phyloP scores from a whole-genome alignment of 768 basidiomycete genomes.

The Suillus occidentalis region DNA sequence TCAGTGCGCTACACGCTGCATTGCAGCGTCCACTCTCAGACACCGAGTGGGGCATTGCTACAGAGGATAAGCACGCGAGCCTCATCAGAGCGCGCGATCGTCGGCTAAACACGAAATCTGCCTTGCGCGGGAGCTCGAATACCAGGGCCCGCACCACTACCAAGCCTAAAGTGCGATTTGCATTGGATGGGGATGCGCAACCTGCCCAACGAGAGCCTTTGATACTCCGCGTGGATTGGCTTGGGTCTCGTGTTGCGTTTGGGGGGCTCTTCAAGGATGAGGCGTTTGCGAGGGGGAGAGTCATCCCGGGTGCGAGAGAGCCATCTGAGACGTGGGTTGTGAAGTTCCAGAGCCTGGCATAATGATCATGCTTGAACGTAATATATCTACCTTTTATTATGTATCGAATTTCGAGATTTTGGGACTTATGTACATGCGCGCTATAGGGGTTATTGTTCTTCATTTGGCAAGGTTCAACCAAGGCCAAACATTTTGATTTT shows the following conservation, averaged over 20 bases:
- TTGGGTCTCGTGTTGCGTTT: constrained; percentile 7
- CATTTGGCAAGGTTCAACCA: not conserved
- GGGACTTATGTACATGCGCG: not conserved
- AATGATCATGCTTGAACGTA: not conserved
- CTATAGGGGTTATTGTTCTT: not conserved
- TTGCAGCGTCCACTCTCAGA: constrained; percentile 11
- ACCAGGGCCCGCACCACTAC: not conserved
- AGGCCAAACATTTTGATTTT: too few relatives aligned
- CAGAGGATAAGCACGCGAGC: not conserved
- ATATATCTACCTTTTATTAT: not conserved
- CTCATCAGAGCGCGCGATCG: constrained; percentile 2
- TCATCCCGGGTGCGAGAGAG: constrained; percentile 8
- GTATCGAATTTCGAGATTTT: not conserved
- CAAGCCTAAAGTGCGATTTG: not conserved
- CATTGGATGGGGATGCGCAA: not conserved
- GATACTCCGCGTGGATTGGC: constrained; percentile 13
- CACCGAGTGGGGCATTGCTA: constrained; percentile 8
- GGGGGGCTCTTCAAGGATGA: constrained; percentile 12
- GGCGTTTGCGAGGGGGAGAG: constrained; percentile 8
- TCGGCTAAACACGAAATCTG: not conserved
- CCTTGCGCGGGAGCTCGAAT: not conserved
- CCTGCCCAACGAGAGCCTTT: not conserved
- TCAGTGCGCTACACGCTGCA: constrained; percentile 5
- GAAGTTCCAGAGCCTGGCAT: not conserved
- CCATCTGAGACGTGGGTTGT: constrained; percentile 12